Evolutionary conservation across 2,329 filamentous ascomycete genomes (phyloP).

Genomic region (Emmonsiellopsis sp.): DNA sequence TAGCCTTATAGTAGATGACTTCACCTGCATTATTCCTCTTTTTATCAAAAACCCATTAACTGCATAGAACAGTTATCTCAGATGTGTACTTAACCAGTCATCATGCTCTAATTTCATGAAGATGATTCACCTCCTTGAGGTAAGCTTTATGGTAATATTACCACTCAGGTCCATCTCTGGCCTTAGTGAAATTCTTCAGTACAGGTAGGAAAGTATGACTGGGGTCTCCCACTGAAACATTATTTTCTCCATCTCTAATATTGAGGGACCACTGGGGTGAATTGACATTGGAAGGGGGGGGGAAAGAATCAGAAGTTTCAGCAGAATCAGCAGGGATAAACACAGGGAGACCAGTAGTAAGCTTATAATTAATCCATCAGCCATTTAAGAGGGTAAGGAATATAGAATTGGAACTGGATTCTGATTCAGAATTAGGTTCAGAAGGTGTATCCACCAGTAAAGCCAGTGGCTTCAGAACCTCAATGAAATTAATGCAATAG

Average conservation of each 20-base stretch:
- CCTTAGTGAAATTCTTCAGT: neutral
- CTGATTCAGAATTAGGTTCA: no score
- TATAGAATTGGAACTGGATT: no score
- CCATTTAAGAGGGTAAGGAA: no score
- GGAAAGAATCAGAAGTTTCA: no score
- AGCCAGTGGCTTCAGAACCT: no score
- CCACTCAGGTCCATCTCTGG: neutral
- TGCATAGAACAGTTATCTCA: neutral
- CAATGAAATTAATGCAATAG: rapidly evolving
- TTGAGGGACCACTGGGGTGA: no score
- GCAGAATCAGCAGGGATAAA: no score
- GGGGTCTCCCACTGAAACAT: neutral
- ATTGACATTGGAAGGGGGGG: no score
- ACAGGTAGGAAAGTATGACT: neutral
- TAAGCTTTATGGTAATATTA: neutral
- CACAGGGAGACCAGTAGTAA: rapidly evolving
- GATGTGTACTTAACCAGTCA: neutral
- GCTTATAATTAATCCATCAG: no score
- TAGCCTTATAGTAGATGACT: neutral
- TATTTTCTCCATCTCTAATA: no score
- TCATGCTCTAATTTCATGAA: neutral
- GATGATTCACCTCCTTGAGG: neutral
- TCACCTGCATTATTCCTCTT: neutral
- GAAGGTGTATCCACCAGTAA: no score
- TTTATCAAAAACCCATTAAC: neutral